Base-by-base conservation (phyloP, 108 stramenopile genomes). In the Skeletonema potamos region DNA sequence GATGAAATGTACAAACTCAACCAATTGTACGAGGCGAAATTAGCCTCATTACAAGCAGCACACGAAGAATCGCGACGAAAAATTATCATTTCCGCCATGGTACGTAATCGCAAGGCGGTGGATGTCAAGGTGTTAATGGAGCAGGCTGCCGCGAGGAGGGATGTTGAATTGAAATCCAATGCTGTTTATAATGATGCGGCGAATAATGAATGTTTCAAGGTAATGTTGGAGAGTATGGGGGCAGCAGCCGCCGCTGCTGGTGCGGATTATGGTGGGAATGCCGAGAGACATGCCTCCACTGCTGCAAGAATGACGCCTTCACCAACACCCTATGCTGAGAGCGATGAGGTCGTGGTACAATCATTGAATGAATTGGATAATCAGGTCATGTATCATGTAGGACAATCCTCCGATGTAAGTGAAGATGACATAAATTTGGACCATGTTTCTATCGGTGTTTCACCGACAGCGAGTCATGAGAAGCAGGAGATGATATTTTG, bases 61-160 rank as follows among this genome's bases (percentile, higher is more conserved):
- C 89, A 92, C 44, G 90, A 91, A 68, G 66, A 91, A 44, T 92
- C 92, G 0, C 90, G 91, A 73, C 86, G 91, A 41, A 87, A 90
- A 73, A 77, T 95, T 18, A 87, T 92, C 76, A 83, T 89, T 17
- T 89, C 89, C 10, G 91, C 94, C 5, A 77, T 77, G 63, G 65
- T 91, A 13, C 82, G 94, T 57, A 91, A 92, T 68, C 56, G 61
- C 8, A 76, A 84, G 27, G 90, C 91, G 4, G 73, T 95, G 33
- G 92, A 92, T 78, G 91, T 91, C 9, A 72, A 82, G 2, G 48
- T 65, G 7, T 67, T 95, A 34, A 95, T 95, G 94, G 75, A 80
- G 43, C 82, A 88, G 58, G 91, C 94, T 9, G 88, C 89, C 4
- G 74, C 73, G 30, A 48, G 87, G 43, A 82, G 81, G 39, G 63